A percentile compares a stretch with the other conserved stretches of the same genome.
These are phyloP conservation scores for Xylariaceae sp. DNA, from an alignment of 2,329 filamentous ascomycete genomes.

Conservation along the genomic window DNA sequence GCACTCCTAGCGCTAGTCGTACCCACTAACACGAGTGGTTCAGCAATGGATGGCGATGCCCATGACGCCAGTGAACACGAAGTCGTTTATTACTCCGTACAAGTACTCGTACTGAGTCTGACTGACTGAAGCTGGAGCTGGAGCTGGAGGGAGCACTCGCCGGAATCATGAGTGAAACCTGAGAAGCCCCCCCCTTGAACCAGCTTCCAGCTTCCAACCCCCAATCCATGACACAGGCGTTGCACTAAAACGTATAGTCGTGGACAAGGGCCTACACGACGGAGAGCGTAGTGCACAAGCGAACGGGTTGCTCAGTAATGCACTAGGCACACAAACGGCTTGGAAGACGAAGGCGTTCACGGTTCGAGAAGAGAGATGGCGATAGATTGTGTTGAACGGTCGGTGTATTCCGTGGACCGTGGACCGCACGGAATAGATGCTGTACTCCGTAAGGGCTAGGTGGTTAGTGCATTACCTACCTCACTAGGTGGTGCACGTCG, in stretches of 20 bases:
- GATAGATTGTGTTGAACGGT: neutral
- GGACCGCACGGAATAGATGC: too few relatives aligned
- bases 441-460: too few relatives aligned
- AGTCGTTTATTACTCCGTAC: conserved; percentile 6
- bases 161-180: neutral
- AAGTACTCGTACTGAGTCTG: neutral
- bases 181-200: neutral
- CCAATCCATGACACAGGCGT: neutral
- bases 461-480: too few relatives aligned
- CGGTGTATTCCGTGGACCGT: neutral
- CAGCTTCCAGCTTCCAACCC: too few relatives aligned
- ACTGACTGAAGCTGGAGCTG: neutral
- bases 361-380: neutral
- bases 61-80: conserved; percentile 19
- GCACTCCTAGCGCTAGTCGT: neutral
- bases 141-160: neutral
- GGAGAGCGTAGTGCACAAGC: neutral
- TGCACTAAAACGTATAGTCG: neutral
- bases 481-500: too few relatives aligned
- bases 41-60: conserved; percentile 10
- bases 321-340: neutral
- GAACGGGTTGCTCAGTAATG: neutral
- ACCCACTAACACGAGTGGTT: neutral
- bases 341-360: neutral
- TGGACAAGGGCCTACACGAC: neutral